Percentiles rank a stretch among this genome's conserved stretches.
These are phyloP conservation scores for Penicillium longicatenatum DNA, from an alignment of 495 filamentous ascomycete genomes.

Conservation along the genomic window DNA sequence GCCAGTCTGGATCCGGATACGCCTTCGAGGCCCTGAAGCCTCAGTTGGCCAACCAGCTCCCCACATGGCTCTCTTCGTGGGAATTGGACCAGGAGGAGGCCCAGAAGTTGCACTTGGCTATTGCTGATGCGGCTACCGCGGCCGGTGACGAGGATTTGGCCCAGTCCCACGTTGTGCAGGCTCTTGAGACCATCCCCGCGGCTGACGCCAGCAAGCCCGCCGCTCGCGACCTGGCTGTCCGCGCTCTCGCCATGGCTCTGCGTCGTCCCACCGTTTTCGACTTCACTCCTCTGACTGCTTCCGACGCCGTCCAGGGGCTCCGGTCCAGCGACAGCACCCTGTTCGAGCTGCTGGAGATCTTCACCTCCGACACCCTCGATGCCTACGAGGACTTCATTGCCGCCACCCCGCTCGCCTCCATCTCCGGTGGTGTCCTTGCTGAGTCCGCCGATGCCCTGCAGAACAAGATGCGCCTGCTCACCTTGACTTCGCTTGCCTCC, in stretches of 20 bases:
- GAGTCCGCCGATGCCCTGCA: slow-evolving; percentile 77
- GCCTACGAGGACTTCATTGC: slow-evolving; percentile 89
- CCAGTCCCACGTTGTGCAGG: slow-evolving; percentile 80
- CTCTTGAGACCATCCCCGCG: slow-evolving; percentile 80
- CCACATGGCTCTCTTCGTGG: slow-evolving; percentile 82
- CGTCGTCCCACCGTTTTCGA: slow-evolving; percentile 77
- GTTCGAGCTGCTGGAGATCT: slow-evolving; percentile 91
- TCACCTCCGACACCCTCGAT: slow-evolving; percentile 87
- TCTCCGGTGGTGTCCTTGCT: slow-evolving; percentile 48
- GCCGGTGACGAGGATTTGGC: slow-evolving; percentile 74
- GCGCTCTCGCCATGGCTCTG: slow-evolving; percentile 81
- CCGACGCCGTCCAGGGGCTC: slow-evolving; percentile 85
- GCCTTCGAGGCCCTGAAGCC: slow-evolving; percentile 80
- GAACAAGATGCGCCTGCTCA: slow-evolving; percentile 93
- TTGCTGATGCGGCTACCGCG: slow-evolving; percentile 77
- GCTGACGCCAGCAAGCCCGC: slow-evolving; percentile 66
- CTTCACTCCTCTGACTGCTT: slow-evolving; percentile 87
- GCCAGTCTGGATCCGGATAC: slow-evolving; percentile 62
- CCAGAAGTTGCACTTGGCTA: slow-evolving; percentile 75
- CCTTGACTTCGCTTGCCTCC: slow-evolving; percentile 85
- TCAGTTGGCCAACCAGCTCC: slow-evolving; percentile 72
- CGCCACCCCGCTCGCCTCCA: slow-evolving; percentile 42
- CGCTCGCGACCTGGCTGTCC: slow-evolving; percentile 78
- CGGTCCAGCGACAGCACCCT: slow-evolving; percentile 77
- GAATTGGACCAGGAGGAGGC: slow-evolving; percentile 77